Conservation (phyloP, 1,284 basidiomycete species). For the Austropuccinia psidii region DNA sequence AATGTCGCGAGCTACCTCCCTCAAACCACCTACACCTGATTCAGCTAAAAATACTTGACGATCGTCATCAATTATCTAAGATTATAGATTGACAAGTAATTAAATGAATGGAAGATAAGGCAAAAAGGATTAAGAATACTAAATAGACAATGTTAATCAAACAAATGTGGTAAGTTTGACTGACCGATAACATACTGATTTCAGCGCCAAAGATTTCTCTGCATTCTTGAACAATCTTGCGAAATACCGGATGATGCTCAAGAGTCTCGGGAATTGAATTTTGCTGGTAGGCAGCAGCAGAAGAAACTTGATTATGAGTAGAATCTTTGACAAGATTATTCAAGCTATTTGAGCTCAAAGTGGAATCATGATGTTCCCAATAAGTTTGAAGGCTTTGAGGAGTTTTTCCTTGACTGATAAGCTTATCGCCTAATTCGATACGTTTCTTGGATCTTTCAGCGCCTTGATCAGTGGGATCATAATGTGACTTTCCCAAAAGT, state of each 20-base stretch:
- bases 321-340: too few relatives aligned
- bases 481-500: constrained; percentile 38
- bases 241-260: constrained; percentile 39
- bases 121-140: background rate
- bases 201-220: constrained; percentile 41
- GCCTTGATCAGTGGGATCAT: constrained; percentile 19
- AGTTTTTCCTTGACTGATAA: constrained; percentile 11
- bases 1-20: constrained; percentile 19
- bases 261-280: constrained; percentile 22
- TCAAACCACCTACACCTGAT: constrained; percentile 10
- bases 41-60: constrained; percentile 43
- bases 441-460: background rate
- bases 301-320: background rate
- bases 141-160: background rate
- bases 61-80: constrained; percentile 42
- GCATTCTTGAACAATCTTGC: constrained; percentile 41
- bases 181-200: constrained; percentile 41
- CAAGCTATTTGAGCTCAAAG: too few relatives aligned
- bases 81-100: too few relatives aligned
- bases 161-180: background rate
- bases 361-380: constrained; percentile 26
- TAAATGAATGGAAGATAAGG: background rate
- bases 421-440: constrained; percentile 4
- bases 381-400: constrained; percentile 10
- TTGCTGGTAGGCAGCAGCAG: background rate